Evolutionary conservation across 306 rosid species (phyloP), one percentile per base, ranked within the genome.

Genomic region (Lathyrus oleraceus): DNA sequence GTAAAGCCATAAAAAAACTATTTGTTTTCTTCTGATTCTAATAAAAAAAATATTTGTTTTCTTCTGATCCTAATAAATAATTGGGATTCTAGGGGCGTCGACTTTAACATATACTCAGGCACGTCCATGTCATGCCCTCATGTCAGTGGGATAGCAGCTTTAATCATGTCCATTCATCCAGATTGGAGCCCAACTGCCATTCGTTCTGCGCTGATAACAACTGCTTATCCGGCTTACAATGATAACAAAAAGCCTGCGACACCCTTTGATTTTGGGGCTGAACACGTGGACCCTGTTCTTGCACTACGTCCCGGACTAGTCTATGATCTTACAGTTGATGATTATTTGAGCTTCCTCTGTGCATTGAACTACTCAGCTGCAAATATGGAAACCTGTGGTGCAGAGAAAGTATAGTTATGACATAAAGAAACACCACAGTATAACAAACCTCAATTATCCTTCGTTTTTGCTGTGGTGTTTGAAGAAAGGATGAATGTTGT

Each of bases 71-170:
- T 15, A 82, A 84, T 15, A 6, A 47, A 11, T 81, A 87, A 10
- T 0, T 9, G 25, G 0, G 97, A 91, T 69, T 2, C 15, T 5
- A 75, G 96, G 81, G 89, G 89, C 17, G 96, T 87, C 77, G 84
- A 79, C 0, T 91, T 87, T 86, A 91, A 91, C 83, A 84, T 91
- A 17, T 71, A 85, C 15, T 85, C 94, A 0, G 97, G 96, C 5
- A 91, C 96, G 59, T 91, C 97, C 21, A 91, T 88, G 97, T 78
- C 96, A 11, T 91, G 97, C 53, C 96, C 96, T 8, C 97, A 87
- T 72, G 85, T 83, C 17, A 91, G 96, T 2, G 91, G 94, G 2
- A 62, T 91, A 35, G 91, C 87, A 0, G 90, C 89, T 8, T 54
- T 89, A 14, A 56, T 89, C 53, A 92, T 87, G 65, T 86, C 83